Percentiles rank a stretch among this genome's conserved stretches.
Evolutionary conservation across 305 asterid genomes (phyloP).

Genomic region (Solanum hybrid): DNA sequence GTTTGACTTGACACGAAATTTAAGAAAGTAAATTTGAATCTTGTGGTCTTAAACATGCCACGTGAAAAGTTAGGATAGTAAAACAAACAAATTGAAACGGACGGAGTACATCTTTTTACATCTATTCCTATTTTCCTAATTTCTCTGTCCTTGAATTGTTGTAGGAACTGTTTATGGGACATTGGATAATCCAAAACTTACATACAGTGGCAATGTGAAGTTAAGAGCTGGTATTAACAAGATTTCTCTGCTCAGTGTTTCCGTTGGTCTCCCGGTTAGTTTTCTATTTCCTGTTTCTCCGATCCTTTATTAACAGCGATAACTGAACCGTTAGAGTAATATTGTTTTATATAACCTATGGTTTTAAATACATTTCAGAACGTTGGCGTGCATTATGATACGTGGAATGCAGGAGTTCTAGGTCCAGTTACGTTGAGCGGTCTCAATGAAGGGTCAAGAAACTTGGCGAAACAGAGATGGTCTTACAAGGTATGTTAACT

Average conservation of each 20-base stretch:
- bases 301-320: background rate
- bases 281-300: background rate
- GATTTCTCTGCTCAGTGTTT: constrained; percentile 68
- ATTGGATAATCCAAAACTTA: constrained; percentile 51
- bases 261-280: constrained; percentile 84
- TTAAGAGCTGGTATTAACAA: constrained; percentile 68
- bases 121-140: background rate
- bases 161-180: constrained; percentile 62
- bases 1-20: background rate
- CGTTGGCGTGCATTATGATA: constrained; percentile 69
- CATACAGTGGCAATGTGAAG: constrained; percentile 44
- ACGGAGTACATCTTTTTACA: background rate
- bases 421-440: constrained; percentile 79
- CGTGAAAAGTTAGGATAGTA: background rate
- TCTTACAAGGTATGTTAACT: constrained; percentile 54
- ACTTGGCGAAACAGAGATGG: constrained; percentile 76
- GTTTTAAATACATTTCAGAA: constrained; percentile 38
- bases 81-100: background rate
- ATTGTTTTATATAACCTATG: background rate
- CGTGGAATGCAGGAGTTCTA: constrained; percentile 72
- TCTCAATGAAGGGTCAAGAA: constrained; percentile 58
- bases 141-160: constrained; percentile 8
- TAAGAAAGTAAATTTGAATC: background rate
- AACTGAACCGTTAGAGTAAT: background rate
- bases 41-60: background rate